Evolutionary conservation across 2,329 filamentous ascomycete genomes (phyloP), one percentile per base, ranked within the genome.

Genomic region (Venturia oleaginea): DNA sequence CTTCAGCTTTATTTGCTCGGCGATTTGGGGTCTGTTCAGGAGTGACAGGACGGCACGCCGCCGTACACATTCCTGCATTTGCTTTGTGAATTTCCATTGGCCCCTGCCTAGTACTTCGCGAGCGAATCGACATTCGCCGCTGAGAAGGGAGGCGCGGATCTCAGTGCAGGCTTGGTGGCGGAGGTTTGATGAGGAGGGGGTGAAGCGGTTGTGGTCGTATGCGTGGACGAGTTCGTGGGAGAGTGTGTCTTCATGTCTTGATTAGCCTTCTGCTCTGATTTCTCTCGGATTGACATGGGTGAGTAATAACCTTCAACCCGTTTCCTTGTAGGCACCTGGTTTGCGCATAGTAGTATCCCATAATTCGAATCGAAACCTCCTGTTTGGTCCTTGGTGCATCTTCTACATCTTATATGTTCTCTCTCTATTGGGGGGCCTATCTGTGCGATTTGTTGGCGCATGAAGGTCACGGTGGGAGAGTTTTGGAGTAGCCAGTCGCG

Each of bases 141-240:
- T 94, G 64, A 99, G 81, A 76, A 91, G 96, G 51, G 89, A 92
- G 15, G 94, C 94, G 68, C 94, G 87, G 70, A 99, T 97, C 90
- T 99, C 94, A 64, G 92, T 89, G 76, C 94, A 99, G 64, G 94
- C 94, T 42, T 92, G 90, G 77, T 99, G 94, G 74, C 87, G 86
- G 76, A 99, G 74, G 74, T 90, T 85, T n/a, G 79, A 76, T 79
- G 89, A 90, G 72, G 97, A 88, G 55, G 97, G 86, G 76, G 96
- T 94, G 80, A 91, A 99, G 68, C 93, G 81, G 70, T 97, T 73
- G 74, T 96, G 89, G 74, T 99, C 94, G 81, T 92, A 97, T 0
- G 92, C 92, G 75, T 99, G 94, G 63, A 99, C 89, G 91, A 99
- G 95, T 79, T 99, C 94, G 76, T 99, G 94, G 34, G 92, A 88